Percentiles rank a stretch among this genome's conserved stretches.
Evolutionary conservation across 2,329 filamentous ascomycete species (phyloP).

Genomic region (Pseudohalonectria lignicola): DNA sequence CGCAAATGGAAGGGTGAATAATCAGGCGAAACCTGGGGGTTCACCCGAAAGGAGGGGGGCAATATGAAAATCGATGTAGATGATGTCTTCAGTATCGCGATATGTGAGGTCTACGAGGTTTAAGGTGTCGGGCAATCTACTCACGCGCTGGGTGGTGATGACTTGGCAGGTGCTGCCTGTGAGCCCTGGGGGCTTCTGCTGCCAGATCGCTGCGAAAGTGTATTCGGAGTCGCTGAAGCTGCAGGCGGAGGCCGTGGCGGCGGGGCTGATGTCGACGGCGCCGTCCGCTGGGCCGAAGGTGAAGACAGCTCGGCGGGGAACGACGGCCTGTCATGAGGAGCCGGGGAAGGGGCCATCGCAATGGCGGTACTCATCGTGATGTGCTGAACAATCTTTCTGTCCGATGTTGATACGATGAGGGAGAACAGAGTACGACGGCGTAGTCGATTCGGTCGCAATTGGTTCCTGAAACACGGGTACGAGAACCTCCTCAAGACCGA

Average conservation of each 20-base stretch:
- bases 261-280: constrained; percentile 27
- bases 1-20: constrained; percentile 6
- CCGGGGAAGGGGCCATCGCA: constrained; percentile 58
- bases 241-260: constrained; percentile 27
- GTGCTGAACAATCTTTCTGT: too few species aligned
- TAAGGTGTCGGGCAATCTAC: constrained; percentile 20
- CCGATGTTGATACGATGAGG: constrained; percentile 2
- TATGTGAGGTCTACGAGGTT: too few species aligned
- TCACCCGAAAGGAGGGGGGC: too few species aligned
- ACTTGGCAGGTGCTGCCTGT: constrained; percentile 24
- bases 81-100: too few species aligned
- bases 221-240: constrained; percentile 28
- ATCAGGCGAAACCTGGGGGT: too few species aligned
- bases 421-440: constrained; percentile 1
- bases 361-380: constrained; percentile 55
- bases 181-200: constrained; percentile 42
- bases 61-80: not conserved
- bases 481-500: too few species aligned
- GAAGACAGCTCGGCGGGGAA: constrained; percentile 28
- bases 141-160: constrained; percentile 50
- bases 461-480: too few species aligned
- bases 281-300: constrained; percentile 32
- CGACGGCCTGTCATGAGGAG: constrained; percentile 52
- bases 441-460: too few species aligned
- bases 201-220: constrained; percentile 31